phyloP scores from a whole-genome alignment of 2,329 filamentous ascomycete species.

The Chrysoporthe puriensis region DNA sequence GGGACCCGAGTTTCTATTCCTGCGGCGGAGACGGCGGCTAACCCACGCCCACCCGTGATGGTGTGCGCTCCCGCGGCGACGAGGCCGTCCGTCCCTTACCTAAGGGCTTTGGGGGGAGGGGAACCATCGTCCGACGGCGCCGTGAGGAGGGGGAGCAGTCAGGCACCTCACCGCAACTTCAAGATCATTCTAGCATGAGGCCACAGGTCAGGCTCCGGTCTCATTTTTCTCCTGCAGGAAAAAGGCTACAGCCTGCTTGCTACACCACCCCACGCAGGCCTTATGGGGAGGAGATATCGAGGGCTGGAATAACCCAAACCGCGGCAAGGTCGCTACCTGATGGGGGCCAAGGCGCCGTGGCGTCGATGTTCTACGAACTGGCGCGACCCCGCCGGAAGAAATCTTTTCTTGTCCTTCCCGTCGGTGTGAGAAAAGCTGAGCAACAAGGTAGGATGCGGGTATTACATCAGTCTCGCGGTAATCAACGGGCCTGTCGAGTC shows the following conservation, averaged over 20 bases:
- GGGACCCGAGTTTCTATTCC: background rate
- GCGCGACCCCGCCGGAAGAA: background rate
- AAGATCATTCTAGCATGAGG: background rate
- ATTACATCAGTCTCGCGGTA: background rate
- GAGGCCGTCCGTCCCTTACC: no score
- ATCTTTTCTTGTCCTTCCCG: background rate
- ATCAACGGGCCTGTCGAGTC: background rate
- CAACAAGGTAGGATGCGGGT: background rate
- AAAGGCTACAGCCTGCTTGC: background rate
- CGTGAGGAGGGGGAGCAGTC: background rate
- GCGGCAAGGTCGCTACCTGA: background rate
- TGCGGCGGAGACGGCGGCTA: slow-evolving; percentile 1
- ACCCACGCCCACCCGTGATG: background rate
- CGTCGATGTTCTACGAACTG: background rate
- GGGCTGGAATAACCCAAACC: background rate
- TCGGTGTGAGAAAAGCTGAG: background rate
- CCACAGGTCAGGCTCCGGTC: background rate
- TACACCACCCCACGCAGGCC: background rate
- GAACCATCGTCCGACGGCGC: no score
- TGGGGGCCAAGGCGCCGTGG: background rate
- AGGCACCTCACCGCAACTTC: slow-evolving; percentile 1
- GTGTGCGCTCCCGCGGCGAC: no score
- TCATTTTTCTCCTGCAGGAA: background rate
- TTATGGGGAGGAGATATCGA: background rate
- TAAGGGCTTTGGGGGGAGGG: no score